Percentiles rank a stretch among this genome's conserved stretches.
These are phyloP conservation scores for Maudiozyma barnettii DNA, from an alignment of 805 yeast genomes.

Conservation along the genomic window DNA sequence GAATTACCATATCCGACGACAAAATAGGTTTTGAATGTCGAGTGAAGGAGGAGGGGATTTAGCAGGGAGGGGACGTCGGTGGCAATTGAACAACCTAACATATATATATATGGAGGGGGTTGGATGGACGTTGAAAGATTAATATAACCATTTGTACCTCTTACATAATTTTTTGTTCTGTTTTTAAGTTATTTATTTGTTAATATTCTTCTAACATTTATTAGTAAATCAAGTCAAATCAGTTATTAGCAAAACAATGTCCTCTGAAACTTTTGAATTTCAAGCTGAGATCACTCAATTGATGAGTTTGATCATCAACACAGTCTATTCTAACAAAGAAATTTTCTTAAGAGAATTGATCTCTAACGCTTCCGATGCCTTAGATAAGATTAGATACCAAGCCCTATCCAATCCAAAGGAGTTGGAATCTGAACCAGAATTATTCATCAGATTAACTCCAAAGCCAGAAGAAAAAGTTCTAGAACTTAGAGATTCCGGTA, in stretches of 20 bases:
- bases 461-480: slow-evolving; percentile 86
- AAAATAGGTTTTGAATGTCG: too few species aligned
- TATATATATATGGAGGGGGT: too few species aligned
- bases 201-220: too few species aligned
- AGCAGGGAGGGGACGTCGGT: too few species aligned
- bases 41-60: too few species aligned
- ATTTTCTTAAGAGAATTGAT: slow-evolving; percentile 97
- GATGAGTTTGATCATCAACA: slow-evolving; percentile 99
- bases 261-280: slow-evolving; percentile 83
- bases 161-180: too few species aligned
- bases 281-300: slow-evolving; percentile 99
- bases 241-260: slow-evolving; percentile 29
- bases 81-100: too few species aligned
- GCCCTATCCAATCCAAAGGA: slow-evolving; percentile 85
- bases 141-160: too few species aligned
- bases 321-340: slow-evolving; percentile 98
- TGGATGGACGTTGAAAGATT: too few species aligned
- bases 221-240: not conserved
- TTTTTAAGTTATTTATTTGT: too few species aligned
- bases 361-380: slow-evolving; percentile 98
- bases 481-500: slow-evolving; percentile 98
- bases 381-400: slow-evolving; percentile 96
- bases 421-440: slow-evolving; percentile 90
- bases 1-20: too few species aligned
- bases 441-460: slow-evolving; percentile 96